Conservation (phyloP, 805 yeast genomes). For the Zygosaccharomyces bisporus region DNA sequence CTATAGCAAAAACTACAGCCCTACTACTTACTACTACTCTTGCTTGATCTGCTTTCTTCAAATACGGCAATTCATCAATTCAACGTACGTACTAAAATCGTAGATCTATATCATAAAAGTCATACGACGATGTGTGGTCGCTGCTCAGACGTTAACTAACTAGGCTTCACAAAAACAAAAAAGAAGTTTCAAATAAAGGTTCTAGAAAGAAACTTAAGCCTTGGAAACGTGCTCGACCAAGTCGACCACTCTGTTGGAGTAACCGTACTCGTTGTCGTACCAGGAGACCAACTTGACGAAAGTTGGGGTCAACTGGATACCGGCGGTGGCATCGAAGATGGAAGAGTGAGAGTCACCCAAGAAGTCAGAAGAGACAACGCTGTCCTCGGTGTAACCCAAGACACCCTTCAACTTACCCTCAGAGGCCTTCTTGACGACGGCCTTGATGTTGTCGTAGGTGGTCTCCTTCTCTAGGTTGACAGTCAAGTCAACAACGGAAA, state of each 20-base stretch:
- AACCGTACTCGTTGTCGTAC: constrained; percentile 76
- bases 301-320: constrained; percentile 65
- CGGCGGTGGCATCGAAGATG: constrained; percentile 65
- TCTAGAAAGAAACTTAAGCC: constrained; percentile 16
- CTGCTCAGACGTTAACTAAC: neutral
- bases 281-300: constrained; percentile 68
- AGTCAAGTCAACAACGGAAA: constrained; percentile 68
- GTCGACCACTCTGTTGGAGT: constrained; percentile 74
- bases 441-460: constrained; percentile 62
- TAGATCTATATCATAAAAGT: constrained; percentile 9
- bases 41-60: no score
- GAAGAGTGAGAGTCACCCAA: constrained; percentile 59
- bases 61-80: neutral
- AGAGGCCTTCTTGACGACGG: constrained; percentile 54
- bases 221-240: constrained; percentile 61
- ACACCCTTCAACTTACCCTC: constrained; percentile 60
- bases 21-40: no score
- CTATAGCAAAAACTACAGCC: no score
- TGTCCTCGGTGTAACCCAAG: constrained; percentile 66
- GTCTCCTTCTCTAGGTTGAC: constrained; percentile 56
- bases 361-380: constrained; percentile 69
- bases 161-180: constrained; percentile 1
- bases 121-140: constrained; percentile 4
- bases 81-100: constrained; percentile 1
- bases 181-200: neutral